phyloP scores from a whole-genome alignment of 1,139 yeast genomes.

The Tardiomyces blankii region DNA sequence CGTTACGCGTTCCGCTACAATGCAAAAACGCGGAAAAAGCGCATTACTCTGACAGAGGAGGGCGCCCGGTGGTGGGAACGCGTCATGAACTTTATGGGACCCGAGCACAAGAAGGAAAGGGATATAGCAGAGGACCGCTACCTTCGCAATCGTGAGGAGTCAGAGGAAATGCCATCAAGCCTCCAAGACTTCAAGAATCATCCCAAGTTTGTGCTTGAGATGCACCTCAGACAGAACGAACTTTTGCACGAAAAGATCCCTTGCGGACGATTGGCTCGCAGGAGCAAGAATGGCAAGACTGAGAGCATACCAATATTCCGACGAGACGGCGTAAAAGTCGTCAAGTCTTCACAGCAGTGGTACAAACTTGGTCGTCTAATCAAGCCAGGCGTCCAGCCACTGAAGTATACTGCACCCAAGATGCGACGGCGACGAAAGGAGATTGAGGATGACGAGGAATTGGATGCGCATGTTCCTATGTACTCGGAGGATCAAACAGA shows the following conservation, averaged over 20 bases:
- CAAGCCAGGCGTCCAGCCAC: constrained; percentile 57
- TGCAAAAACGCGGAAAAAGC: constrained; percentile 61
- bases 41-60: constrained; percentile 47
- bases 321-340: constrained; percentile 48
- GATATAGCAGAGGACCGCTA: constrained; percentile 67
- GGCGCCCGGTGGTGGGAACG: constrained; percentile 56
- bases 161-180: constrained; percentile 83
- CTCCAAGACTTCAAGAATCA: constrained; percentile 77
- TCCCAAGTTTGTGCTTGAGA: constrained; percentile 75
- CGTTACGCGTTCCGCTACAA: constrained; percentile 64
- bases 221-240: constrained; percentile 62
- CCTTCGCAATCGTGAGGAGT: constrained; percentile 50
- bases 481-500: constrained; percentile 76
- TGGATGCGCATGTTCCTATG: constrained; percentile 39
- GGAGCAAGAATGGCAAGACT: constrained; percentile 11
- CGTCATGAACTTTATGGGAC: constrained; percentile 29
- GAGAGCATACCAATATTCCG: constrained; percentile 40
- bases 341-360: constrained; percentile 80
- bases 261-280: constrained; percentile 56
- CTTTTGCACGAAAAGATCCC: constrained; percentile 50
- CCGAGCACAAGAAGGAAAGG: constrained; percentile 31
- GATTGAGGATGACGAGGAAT: constrained; percentile 36
- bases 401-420: constrained; percentile 4
- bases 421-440: constrained; percentile 7
- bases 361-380: constrained; percentile 68